These are phyloP conservation scores for Neurospora sp. DNA, from an alignment of 495 filamentous ascomycete species.

Conservation along the genomic window DNA sequence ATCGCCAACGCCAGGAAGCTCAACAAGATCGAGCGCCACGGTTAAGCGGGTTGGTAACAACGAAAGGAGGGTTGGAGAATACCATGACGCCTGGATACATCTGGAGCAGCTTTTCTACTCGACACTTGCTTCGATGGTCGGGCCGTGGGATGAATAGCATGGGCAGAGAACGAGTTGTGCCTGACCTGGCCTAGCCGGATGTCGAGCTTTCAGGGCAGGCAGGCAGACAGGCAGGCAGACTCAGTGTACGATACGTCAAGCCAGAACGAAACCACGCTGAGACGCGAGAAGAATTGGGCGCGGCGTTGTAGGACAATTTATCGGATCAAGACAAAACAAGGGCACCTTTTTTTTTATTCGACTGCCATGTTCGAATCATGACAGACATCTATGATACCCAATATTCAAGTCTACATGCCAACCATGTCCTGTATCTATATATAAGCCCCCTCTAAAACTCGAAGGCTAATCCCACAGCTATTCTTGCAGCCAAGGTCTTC, in stretches of 20 bases:
- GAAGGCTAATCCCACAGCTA: not conserved
- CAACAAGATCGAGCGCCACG: conserved; percentile 65
- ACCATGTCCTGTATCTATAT: not conserved
- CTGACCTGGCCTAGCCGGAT: not conserved
- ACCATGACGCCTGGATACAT: not conserved
- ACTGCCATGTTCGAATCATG: not conserved
- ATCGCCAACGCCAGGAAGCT: conserved; percentile 66
- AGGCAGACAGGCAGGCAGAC: not conserved
- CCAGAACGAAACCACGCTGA: not conserved
- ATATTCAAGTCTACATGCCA: not conserved
- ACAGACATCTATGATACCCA: not conserved
- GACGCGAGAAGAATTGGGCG: not conserved
- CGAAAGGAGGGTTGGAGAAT: not conserved
- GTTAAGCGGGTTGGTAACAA: conserved; percentile 21
- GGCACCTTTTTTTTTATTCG: not conserved
- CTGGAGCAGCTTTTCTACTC: not conserved
- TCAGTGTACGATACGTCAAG: conserved; percentile 11
- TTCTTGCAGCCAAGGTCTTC: not conserved
- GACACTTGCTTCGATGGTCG: not conserved
- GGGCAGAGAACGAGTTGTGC: not conserved
- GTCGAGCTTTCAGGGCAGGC: not conserved
- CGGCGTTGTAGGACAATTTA: not conserved
- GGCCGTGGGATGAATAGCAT: not conserved
- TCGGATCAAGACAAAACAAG: not conserved
- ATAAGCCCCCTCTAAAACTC: not conserved